Evolutionary conservation across 2,329 filamentous ascomycete species (phyloP), one percentile per base, ranked within the genome.

Genomic region (Curvularia sp.): DNA sequence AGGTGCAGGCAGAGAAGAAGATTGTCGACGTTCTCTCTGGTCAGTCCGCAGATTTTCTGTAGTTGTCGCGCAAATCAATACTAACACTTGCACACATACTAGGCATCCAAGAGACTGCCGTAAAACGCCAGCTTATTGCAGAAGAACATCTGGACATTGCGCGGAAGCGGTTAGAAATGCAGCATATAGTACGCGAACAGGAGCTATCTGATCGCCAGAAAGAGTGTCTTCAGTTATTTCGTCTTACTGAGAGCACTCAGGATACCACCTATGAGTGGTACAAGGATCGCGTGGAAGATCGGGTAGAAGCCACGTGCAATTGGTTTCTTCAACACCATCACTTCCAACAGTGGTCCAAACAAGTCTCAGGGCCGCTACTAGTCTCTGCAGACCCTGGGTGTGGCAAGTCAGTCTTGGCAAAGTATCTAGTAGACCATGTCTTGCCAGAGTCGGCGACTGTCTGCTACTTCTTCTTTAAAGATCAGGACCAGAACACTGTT

Each of bases 381-480:
- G 57, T 68, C 32, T 63, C 60, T 23, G 64, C 65, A 54, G 64
- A 68, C 36, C 65, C 63, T 60, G 64, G 64, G 13, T 68, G 64
- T 62, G 64, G 65, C 23, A 68, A 68, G 49, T 66, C 61, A 32
- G 64, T 66, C 25, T 48, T 68, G 32, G 57, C 65, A 21, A 68
- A 66, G 52, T 61, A 63, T 49, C 55, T 66, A 8, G 54, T 68
- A 27, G 55, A 66, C 50, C 42, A 64, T 57, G 55, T 53, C 39
- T 55, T 67, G 23, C 49, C 59, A 57, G 49, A 49, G 46, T 60
- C 53, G 12, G 25, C 60, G 39, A 57, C 63, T 12, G 50, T 67
- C 39, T 67, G 65, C 59, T 67, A 67, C 55, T 66, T 64, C 60
- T 67, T 67, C 54, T 67, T 67, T 45, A 65, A 63, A 60, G 65